phyloP scores from a whole-genome alignment of 495 filamentous ascomycete genomes.

The Articulospora tetracladia region DNA sequence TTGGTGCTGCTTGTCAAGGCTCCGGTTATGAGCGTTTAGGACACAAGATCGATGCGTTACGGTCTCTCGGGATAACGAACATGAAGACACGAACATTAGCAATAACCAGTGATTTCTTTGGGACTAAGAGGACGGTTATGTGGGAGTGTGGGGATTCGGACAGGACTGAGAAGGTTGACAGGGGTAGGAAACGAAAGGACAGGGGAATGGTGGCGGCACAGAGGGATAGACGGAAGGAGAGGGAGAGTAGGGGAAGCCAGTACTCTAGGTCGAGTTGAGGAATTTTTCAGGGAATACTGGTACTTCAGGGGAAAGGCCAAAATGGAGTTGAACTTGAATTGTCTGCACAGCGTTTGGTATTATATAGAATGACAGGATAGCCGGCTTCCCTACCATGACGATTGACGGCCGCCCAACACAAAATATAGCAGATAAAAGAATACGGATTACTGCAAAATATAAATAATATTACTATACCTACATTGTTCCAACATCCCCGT shows the following conservation, averaged over 20 bases:
- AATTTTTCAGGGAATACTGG: too few species aligned
- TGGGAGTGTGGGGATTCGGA: neutral
- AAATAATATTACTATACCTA: too few species aligned
- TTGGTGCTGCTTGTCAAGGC: neutral
- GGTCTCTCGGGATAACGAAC: neutral
- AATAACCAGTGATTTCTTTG: neutral
- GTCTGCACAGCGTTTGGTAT: too few species aligned
- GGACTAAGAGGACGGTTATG: neutral
- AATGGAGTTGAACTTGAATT: too few species aligned
- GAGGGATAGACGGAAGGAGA: neutral
- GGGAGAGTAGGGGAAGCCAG: neutral
- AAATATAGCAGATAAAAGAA: too few species aligned
- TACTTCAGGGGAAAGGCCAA: too few species aligned
- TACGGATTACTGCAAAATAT: too few species aligned
- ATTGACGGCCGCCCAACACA: too few species aligned
- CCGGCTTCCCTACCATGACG: too few species aligned
- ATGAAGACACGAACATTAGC: neutral
- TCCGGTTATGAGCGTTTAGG: neutral
- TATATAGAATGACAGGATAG: too few species aligned
- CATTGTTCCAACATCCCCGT: too few species aligned
- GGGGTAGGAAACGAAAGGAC: neutral
- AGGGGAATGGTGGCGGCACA: neutral
- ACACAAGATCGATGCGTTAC: neutral
- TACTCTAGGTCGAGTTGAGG: neutral
- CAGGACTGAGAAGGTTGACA: neutral